Percentiles rank a stretch among this genome's conserved stretches.
phyloP scores from a whole-genome alignment of 1,284 basidiomycete species.

The Puccinia hordei region DNA sequence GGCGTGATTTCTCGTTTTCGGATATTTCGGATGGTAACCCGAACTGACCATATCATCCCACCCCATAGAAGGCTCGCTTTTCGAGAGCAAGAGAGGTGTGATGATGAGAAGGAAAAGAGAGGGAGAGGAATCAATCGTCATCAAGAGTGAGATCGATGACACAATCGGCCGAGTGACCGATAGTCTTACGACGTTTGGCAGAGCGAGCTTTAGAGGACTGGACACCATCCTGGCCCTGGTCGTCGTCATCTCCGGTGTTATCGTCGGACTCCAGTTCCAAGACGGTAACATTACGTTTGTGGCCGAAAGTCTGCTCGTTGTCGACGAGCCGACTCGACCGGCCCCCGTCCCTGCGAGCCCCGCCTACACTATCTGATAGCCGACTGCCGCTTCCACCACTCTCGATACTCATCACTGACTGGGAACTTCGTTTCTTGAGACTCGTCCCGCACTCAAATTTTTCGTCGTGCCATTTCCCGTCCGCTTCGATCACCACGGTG shows the following conservation, averaged over 20 bases:
- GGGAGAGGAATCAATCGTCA: conserved; percentile 20
- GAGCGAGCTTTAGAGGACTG: background rate
- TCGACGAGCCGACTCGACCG: background rate
- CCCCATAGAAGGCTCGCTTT: too few species aligned
- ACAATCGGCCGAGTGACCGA: background rate
- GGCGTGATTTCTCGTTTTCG: too few species aligned
- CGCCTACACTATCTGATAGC: background rate
- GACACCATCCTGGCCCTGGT: background rate
- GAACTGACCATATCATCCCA: too few species aligned
- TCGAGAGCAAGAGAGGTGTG: too few species aligned
- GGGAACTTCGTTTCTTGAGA: background rate
- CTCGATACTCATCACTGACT: background rate
- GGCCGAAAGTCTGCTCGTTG: background rate
- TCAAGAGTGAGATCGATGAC: conserved; percentile 49
- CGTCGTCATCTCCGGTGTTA: background rate
- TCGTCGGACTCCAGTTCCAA: conserved; percentile 33
- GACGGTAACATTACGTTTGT: conserved; percentile 30
- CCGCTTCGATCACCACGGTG: conserved; percentile 87
- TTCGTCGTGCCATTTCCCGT: conserved; percentile 90
- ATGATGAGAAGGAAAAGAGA: background rate
- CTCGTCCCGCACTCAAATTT: conserved; percentile 78
- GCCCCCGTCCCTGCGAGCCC: background rate
- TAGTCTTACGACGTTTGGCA: conserved; percentile 26
- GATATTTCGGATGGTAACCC: too few species aligned
- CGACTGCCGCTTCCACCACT: background rate